Percentiles rank a stretch among this genome's conserved stretches.
Evolutionary conservation across 352 stramenopile species (phyloP).

Genomic region (Phytophthora sp.): DNA sequence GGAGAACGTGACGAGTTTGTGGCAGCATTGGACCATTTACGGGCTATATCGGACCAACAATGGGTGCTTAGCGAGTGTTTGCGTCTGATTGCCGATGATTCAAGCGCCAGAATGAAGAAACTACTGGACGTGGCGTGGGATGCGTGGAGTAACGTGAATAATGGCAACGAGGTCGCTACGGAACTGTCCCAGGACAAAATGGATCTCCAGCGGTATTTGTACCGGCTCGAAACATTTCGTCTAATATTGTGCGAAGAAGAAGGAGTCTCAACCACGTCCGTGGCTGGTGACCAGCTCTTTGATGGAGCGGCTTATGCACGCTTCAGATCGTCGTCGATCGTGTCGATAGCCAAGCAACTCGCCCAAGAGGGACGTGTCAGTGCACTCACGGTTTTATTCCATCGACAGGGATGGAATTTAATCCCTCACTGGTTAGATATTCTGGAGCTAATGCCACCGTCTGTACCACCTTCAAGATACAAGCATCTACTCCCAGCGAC

Average conservation of each 20-base stretch:
- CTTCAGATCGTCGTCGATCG: slow-evolving; percentile 42
- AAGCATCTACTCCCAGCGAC: slow-evolving; percentile 53
- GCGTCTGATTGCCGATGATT: slow-evolving; percentile 42
- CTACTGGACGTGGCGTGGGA: slow-evolving; percentile 55
- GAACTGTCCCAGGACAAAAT: slow-evolving; percentile 26
- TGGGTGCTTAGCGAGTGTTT: slow-evolving; percentile 66
- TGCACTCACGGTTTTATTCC: slow-evolving; percentile 54
- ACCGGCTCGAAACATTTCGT: slow-evolving; percentile 59
- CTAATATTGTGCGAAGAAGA: slow-evolving; percentile 44
- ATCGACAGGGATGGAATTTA: slow-evolving; percentile 60
- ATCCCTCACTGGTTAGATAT: slow-evolving; percentile 54
- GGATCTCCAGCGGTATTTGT: slow-evolving; percentile 43
- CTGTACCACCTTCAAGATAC: slow-evolving; percentile 46
- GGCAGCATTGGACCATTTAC: slow-evolving; percentile 52
- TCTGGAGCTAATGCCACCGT: slow-evolving; percentile 53
- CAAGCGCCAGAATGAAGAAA: slow-evolving; percentile 61
- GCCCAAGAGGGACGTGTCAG: slow-evolving; percentile 54
- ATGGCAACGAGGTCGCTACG: slow-evolving; percentile 2
- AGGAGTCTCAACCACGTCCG: slow-evolving; percentile 15
- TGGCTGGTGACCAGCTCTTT: slow-evolving; percentile 43
- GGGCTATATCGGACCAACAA: slow-evolving; percentile 43
- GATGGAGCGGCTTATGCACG: slow-evolving; percentile 41
- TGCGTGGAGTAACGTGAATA: slow-evolving; percentile 28
- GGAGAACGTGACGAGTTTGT: slow-evolving; percentile 36
- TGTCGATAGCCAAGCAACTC: slow-evolving; percentile 50